These are phyloP conservation scores for Lipomyces starkeyi DNA, from an alignment of 805 yeast genomes.

Conservation along the genomic window DNA sequence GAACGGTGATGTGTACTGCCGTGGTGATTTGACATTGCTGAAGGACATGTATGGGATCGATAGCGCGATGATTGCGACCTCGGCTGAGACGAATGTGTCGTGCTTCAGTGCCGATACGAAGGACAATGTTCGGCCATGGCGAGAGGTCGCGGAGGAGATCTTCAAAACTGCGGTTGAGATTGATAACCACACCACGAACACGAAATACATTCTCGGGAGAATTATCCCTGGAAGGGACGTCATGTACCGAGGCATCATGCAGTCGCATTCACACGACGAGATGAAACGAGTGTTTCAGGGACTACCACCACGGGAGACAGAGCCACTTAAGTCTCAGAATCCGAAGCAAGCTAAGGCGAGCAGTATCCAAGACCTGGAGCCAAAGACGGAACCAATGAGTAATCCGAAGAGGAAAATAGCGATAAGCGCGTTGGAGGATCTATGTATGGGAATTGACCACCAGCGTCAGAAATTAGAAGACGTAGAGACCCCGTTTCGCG, in stretches of 20 bases:
- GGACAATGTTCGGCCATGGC: slow-evolving; percentile 59
- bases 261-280: slow-evolving; percentile 58
- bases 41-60: slow-evolving; percentile 60
- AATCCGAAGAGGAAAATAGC: background rate
- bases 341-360: background rate
- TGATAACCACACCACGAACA: slow-evolving; percentile 71
- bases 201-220: slow-evolving; percentile 80
- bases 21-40: slow-evolving; percentile 59
- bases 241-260: slow-evolving; percentile 62
- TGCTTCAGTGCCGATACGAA: slow-evolving; percentile 54
- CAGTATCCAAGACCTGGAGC: background rate
- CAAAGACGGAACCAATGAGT: too few relatives aligned
- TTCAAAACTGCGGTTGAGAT: slow-evolving; percentile 57
- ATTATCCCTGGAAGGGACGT: slow-evolving; percentile 78
- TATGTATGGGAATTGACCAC: background rate
- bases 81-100: slow-evolving; percentile 86
- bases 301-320: background rate
- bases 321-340: background rate
- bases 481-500: background rate
- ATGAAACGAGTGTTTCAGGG: slow-evolving; percentile 10
- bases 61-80: slow-evolving; percentile 93
- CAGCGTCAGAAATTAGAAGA: background rate
- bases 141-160: slow-evolving; percentile 60
- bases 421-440: background rate
- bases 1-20: slow-evolving; percentile 74